These are phyloP conservation scores for Venturia oleaginea DNA, from an alignment of 2,329 filamentous ascomycete genomes.

Conservation along the genomic window DNA sequence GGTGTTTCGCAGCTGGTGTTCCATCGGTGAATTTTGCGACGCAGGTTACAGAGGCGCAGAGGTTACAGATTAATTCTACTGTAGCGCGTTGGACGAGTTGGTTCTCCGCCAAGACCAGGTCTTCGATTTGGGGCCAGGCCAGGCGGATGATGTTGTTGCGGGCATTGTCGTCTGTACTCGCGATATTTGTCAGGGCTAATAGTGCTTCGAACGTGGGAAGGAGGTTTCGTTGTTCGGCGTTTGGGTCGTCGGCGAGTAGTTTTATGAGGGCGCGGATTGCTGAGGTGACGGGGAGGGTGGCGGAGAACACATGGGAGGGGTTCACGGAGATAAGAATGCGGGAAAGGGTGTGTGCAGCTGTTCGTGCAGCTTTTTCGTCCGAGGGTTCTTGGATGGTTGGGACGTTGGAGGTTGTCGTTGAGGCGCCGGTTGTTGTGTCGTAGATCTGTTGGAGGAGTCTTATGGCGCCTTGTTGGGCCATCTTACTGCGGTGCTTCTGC, in stretches of 20 bases:
- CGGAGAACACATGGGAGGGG: slow-evolving; percentile 67
- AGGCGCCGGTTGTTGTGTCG: slow-evolving; percentile 25
- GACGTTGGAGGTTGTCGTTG: slow-evolving; percentile 32
- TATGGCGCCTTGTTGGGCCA: slow-evolving; percentile 90
- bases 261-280: slow-evolving; percentile 75
- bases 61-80: slow-evolving; percentile 84
- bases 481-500: slow-evolving; percentile 62
- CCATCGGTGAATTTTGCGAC: slow-evolving; percentile 61
- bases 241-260: slow-evolving; percentile 59
- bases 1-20: slow-evolving; percentile 46
- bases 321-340: slow-evolving; percentile 82
- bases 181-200: slow-evolving; percentile 88
- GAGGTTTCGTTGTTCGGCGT: slow-evolving; percentile 55
- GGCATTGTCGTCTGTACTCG: slow-evolving; percentile 56
- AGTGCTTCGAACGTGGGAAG: slow-evolving; percentile 84
- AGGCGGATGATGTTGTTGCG: slow-evolving; percentile 61
- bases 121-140: slow-evolving; percentile 65
- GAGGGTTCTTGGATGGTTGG: slow-evolving; percentile 27
- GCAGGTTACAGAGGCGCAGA: slow-evolving; percentile 61
- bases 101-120: slow-evolving; percentile 71
- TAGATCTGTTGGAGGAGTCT: slow-evolving; percentile 70
- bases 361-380: slow-evolving; percentile 32
- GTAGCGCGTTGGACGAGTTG: slow-evolving; percentile 69
- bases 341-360: slow-evolving; percentile 70
- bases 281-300: slow-evolving; percentile 60